A percentile compares a stretch with the other conserved stretches of the same genome.
phyloP scores from a whole-genome alignment of 1,139 yeast genomes.

The Lodderomyces margitis region DNA sequence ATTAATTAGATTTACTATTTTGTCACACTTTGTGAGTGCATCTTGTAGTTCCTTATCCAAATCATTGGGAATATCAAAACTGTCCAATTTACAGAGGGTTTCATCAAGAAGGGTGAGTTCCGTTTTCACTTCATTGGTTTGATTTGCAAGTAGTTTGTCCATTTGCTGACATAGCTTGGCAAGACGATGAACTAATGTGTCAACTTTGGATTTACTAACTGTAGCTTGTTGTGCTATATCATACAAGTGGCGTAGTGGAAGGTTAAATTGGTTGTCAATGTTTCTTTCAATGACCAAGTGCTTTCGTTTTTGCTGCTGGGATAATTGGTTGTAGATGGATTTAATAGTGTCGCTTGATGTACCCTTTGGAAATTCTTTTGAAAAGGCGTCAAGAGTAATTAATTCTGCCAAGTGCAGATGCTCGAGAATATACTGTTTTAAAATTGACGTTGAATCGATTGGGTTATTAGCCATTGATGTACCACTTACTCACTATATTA shows the following conservation, averaged over 20 bases:
- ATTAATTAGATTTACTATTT: not conserved
- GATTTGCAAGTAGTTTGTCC: not conserved
- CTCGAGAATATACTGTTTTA: constrained; percentile 14
- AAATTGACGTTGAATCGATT: constrained; percentile 1
- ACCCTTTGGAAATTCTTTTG: constrained; percentile 13
- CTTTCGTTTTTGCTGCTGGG: constrained; percentile 20
- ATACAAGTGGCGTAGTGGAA: constrained; percentile 20
- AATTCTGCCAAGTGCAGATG: constrained; percentile 14
- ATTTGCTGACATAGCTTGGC: not conserved
- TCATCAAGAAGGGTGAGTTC: not conserved
- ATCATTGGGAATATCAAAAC: constrained; percentile 2
- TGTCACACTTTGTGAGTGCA: constrained; percentile 15
- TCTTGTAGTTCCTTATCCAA: constrained; percentile 10
- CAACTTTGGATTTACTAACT: constrained; percentile 7
- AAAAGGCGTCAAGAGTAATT: constrained; percentile 11
- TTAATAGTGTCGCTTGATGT: constrained; percentile 7
- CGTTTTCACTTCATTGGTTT: not conserved
- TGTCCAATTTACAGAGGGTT: not conserved
- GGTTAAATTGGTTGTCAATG: constrained; percentile 21
- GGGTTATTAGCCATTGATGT: not conserved
- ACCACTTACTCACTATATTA: too few relatives aligned
- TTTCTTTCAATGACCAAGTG: constrained; percentile 16
- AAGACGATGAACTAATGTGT: constrained; percentile 6
- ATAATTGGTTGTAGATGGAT: constrained; percentile 19
- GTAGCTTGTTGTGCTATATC: too few relatives aligned